Conservation (phyloP, 257 asterid genomes). For the Anisodus tanguticus region DNA sequence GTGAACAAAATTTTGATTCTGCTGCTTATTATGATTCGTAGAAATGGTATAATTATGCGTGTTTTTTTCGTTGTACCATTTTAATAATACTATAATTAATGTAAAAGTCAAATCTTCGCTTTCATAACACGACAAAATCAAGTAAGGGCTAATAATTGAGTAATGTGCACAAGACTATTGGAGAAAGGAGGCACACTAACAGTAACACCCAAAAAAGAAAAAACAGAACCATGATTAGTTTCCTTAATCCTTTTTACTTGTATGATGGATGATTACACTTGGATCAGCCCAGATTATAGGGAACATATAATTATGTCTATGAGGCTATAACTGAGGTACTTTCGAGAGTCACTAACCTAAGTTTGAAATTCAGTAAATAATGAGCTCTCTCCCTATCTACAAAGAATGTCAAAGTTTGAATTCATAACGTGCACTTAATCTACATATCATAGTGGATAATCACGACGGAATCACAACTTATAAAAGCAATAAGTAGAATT, state of each 20-base stretch:
- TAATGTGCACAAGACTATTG: background rate
- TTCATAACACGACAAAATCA: conserved; percentile 27
- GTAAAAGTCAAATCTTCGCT: conserved; percentile 4
- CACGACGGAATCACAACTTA: background rate
- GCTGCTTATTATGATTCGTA: background rate
- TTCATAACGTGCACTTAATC: background rate
- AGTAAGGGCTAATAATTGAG: conserved; percentile 16
- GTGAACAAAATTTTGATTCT: background rate
- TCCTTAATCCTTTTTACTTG: conserved; percentile 10
- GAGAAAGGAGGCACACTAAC: background rate
- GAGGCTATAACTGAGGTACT: background rate
- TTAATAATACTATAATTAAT: background rate
- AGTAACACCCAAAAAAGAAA: background rate
- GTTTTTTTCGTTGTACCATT: background rate
- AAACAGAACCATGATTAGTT: background rate
- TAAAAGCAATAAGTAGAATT: background rate
- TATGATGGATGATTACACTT: background rate
- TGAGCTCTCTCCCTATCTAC: background rate
- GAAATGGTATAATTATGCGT: background rate
- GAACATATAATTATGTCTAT: background rate
- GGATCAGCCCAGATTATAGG: background rate
- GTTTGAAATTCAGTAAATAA: background rate
- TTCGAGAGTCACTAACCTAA: background rate
- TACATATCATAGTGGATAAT: background rate
- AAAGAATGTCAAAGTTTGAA: background rate